These are phyloP conservation scores for Ligustrum vulgare DNA, from an alignment of 257 asterid species.

Conservation along the genomic window DNA sequence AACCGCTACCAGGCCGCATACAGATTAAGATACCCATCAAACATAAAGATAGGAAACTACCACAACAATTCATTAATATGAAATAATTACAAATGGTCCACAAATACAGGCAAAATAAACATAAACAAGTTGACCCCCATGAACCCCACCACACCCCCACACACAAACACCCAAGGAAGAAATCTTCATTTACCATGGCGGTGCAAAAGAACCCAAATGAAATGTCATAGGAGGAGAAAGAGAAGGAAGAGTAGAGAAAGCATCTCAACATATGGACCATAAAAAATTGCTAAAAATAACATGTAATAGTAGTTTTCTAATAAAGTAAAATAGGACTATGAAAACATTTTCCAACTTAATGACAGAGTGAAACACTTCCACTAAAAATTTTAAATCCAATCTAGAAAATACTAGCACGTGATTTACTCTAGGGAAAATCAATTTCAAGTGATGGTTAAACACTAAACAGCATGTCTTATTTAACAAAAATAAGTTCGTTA, in stretches of 20 bases:
- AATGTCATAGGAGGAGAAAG: background rate
- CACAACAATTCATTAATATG: background rate
- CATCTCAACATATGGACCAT: background rate
- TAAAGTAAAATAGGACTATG: background rate
- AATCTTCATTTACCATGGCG: background rate
- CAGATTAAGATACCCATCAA: background rate
- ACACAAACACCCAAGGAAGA: too few species aligned
- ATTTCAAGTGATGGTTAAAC: background rate
- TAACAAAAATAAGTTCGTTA: conserved; percentile 34
- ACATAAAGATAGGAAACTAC: background rate
- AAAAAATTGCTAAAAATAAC: background rate
- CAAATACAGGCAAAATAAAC: conserved; percentile 5
- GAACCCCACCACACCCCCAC: conserved; percentile 1
- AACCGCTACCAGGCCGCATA: background rate
- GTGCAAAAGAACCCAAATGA: background rate
- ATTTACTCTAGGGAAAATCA: background rate
- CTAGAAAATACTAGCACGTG: background rate
- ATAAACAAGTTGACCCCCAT: background rate
- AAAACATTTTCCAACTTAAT: background rate
- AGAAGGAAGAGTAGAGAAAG: background rate
- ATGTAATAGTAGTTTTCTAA: background rate
- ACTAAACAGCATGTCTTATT: conserved; percentile 3
- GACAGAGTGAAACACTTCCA: background rate
- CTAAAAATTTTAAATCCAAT: background rate
- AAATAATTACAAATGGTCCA: conserved; percentile 1